Evolutionary conservation across 805 yeast genomes (phyloP), one percentile per base, ranked within the genome.

Genomic region (Schwanniomyces occidentalis): DNA sequence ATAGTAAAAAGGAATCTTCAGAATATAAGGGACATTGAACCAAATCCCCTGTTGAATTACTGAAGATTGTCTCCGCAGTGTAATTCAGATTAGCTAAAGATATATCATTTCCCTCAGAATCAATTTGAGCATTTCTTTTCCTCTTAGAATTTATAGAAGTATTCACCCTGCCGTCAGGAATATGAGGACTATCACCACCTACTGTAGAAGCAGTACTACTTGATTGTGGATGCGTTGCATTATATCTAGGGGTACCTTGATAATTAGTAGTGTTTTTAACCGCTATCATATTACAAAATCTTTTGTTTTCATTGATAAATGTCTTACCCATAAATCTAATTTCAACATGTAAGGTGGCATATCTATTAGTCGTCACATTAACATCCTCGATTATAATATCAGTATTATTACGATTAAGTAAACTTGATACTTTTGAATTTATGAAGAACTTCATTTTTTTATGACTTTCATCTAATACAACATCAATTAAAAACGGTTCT

Each of bases 341-440:
- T 23, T 61, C 58, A 8, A 72, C 70, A 34, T 72, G 76, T 27
- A 76, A 49, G 2, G 78, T 72, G 7, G 80, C 73, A 47, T 53
- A 75, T 42, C 55, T 63, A 49, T 75, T 73, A 1, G 79, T 68
- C 3, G 65, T 52, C 2, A 43, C 8, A 44, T 76, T 65, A 20
- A 73, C 72, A 40, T 75, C 80, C 9, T 57, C 44, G 7, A 75
- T 65, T 4, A 56, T 35, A 10, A 49, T 48, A 6, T 34, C 31
- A 1, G 36, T 35, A 7, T 40, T 14, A 4, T 42, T 21, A 7
- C 17, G 13, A 30, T 43, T 32, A 16, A 3, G 22, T n/a, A 15
- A 27, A 8, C 41, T 33, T 4, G 31, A 15, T 9, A 64, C 63
- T 44, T 54, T 45, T 21, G 69, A 39, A 45, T 64, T 65, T 31